Base-by-base conservation (phyloP, 164 flowering plant genomes). In the Vitis riparia region DNA sequence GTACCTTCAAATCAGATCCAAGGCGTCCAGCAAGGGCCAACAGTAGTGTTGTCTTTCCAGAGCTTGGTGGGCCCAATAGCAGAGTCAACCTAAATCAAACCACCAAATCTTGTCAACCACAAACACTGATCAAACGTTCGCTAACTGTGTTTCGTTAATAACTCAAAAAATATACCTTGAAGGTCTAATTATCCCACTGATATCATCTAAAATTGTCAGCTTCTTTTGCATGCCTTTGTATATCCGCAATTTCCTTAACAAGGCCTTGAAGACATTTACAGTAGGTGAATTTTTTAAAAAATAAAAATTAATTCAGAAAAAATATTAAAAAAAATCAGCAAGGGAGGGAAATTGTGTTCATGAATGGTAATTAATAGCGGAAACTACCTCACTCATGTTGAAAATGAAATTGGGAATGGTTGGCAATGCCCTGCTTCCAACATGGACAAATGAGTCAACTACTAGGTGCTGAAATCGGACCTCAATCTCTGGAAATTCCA, bases 1-100 rank as follows among this genome's bases (percentile, higher is more conserved):
- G n/a, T 82, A 96, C 99, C 97, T 96, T 73, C 68, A 96, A 73
- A 76, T 78, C 86, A 73, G 80, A 13, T 63, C 87, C 90, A 55
- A 92, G 91, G 59, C 93, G 89, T 30, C 97, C 97, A 62, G 98
- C 97, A 65, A 96, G 94, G 66, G 98, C 97, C 78, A 92, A 78
- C n/a, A 96, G 88, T 51, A 96, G 76, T 27, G 98, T 96, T 1
- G 99, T 93, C 82, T 96, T 96, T 70, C 99, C 99, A 69, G 97
- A 93, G 85, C 97, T 87, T 67, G 99, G 99, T 65, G 99, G 99
- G 65, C 99, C 99, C 82, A 96, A 75, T 59, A 96, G 82, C 27
- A 96, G 77, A 15, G 99, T 96, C 80, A 96, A 75, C 76, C 99
- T 96, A 71, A 65, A 78, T 29, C 16, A 71, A 7, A 66, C 66